phyloP scores from a whole-genome alignment of 1,139 yeast genomes.

The Candida smagusa region DNA sequence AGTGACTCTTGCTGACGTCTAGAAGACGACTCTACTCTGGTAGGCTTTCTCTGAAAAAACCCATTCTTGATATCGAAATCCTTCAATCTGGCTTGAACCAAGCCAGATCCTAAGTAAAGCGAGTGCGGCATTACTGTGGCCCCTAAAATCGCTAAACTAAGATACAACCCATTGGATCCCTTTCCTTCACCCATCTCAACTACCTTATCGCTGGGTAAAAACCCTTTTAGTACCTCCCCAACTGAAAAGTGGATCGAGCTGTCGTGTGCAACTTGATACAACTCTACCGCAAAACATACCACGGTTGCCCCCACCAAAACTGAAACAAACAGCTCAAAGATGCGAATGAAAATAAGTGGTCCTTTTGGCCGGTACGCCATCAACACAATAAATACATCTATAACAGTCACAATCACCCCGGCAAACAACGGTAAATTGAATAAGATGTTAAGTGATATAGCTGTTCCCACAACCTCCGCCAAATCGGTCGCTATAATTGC shows the following conservation, averaged over 20 bases:
- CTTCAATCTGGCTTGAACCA: constrained; percentile 83
- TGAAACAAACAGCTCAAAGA: constrained; percentile 81
- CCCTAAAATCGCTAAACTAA: constrained; percentile 88
- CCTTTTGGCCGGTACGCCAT: constrained; percentile 90
- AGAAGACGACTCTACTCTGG: neutral
- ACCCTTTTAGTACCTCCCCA: constrained; percentile 64
- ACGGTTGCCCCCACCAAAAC: constrained; percentile 78
- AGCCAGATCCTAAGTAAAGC: constrained; percentile 84
- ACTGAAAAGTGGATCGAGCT: constrained; percentile 47
- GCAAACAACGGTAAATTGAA: constrained; percentile 70
- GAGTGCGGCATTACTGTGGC: constrained; percentile 99
- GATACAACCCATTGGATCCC: constrained; percentile 69
- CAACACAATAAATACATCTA: constrained; percentile 81
- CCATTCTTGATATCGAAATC: constrained; percentile 77
- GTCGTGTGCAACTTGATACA: constrained; percentile 61
- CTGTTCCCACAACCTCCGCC: constrained; percentile 89
- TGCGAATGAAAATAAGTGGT: constrained; percentile 71
- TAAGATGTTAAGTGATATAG: constrained; percentile 80
- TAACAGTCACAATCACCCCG: constrained; percentile 79
- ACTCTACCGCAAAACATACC: constrained; percentile 77
- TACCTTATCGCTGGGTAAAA: constrained; percentile 71
- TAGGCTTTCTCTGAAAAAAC: constrained; percentile 20
- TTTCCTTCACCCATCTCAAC: constrained; percentile 57
- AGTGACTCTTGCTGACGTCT: too few species aligned
- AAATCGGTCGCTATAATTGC: constrained; percentile 80